Base-by-base conservation (phyloP, 306 rosid species). In the Ormosia semicastrata region DNA sequence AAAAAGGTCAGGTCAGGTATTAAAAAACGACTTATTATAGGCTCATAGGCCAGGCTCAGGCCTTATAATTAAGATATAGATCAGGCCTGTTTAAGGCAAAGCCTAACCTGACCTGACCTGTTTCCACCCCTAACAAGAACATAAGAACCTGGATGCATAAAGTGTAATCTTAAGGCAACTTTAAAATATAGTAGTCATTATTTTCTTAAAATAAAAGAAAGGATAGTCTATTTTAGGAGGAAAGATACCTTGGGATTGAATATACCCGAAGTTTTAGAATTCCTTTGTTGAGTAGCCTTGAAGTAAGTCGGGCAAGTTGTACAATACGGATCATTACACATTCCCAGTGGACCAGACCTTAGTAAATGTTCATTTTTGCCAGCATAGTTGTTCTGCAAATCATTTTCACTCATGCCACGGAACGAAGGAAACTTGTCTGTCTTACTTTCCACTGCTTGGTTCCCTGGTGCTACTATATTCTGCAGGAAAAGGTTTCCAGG, bases 311-410 rank as follows among this genome's bases (percentile, higher is more conserved):
- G 98, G 87, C 98, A 94, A 64, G 89, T 89, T 10, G 93, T 92
- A 81, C 98, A 94, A 74, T 89, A 94, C 24, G 98, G 97, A 88
- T 94, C 98, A 78, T 85, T 89, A 78, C 98, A 94, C 97, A 90
- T 84, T 67, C 98, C 98, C 85, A 94, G 64, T 66, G 76, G 97
- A 77, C 98, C 98, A 75, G 98, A 94, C 88, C 89, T 91, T 63
- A 90, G 76, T 65, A 94, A 88, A 74, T 91, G 97, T 76, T 92
- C 97, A 67, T 91, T 94, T 80, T 73, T 88, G n/a, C 66, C 75
- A 34, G 81, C 77, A 82, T 84, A 77, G 75, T 79, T 84, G 18
- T 82, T 52, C 52, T 41, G 82, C 90, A 87, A 82, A 68, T 82
- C 93, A 72, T 77, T 33, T 84, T 77, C 81, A 15, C 43, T 49